A percentile compares a stretch with the other conserved stretches of the same genome.
phyloP scores from a whole-genome alignment of 2,329 filamentous ascomycete species.

The Aspergillus sp. region DNA sequence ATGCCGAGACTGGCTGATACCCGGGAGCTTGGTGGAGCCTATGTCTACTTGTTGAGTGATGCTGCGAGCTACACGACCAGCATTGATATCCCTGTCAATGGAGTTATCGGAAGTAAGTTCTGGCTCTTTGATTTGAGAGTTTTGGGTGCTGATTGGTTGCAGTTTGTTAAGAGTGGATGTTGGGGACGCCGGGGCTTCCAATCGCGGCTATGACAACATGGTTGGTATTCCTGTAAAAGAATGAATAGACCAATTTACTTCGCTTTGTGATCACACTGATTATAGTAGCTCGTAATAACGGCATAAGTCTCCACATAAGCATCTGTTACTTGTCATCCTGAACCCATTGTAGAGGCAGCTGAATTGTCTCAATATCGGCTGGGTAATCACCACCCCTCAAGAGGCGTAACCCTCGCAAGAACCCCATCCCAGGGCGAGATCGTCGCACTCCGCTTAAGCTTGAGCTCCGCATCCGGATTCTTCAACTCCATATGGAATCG shows the following conservation, averaged over 20 bases:
- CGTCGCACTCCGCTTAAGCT: conserved; percentile 73
- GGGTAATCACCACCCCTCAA: conserved; percentile 35
- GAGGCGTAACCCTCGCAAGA: conserved; percentile 63
- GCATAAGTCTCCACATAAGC: neutral
- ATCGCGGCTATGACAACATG: neutral
- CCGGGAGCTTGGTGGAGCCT: conserved; percentile 56
- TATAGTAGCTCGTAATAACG: neutral
- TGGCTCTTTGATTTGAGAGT: neutral
- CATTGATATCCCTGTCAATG: conserved; percentile 55
- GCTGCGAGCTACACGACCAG: conserved; percentile 52
- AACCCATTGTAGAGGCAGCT: neutral
- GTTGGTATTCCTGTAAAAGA: neutral
- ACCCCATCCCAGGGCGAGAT: conserved; percentile 74
- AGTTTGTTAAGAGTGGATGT: neutral
- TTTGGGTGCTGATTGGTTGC: neutral
- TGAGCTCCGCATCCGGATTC: conserved; percentile 63
- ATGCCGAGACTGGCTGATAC: conserved; percentile 58
- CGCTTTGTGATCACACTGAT: neutral
- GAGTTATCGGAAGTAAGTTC: conserved; percentile 48
- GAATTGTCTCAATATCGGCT: neutral
- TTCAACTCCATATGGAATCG: conserved; percentile 71
- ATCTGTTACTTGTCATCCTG: neutral
- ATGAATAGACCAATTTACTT: neutral
- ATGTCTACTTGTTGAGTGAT: conserved; percentile 54
- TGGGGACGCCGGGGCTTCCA: neutral